Base-by-base conservation (phyloP, 768 basidiomycete genomes). In the Ramaria rubella region DNA sequence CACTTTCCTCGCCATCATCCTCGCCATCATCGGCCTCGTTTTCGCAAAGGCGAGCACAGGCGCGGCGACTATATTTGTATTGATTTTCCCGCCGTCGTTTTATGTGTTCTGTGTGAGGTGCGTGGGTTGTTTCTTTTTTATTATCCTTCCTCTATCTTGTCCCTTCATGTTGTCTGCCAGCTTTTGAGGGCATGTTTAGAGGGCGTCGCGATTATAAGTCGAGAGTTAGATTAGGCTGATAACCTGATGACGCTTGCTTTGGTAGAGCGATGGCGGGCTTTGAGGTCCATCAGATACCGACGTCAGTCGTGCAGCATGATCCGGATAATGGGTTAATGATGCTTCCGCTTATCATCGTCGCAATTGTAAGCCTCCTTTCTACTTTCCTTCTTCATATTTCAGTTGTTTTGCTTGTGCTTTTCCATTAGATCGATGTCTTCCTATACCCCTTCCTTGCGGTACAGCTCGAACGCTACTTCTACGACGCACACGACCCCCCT, bases 31-130 rank as follows among this genome's bases (percentile, higher is more conserved):
- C 8, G 87, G 82, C 0, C 68, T 86, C 23, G 77, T 85, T 0
- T 72, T 84, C 52, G 67, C 70, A 33, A 58, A 56, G 36, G 70
- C 49, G 23, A 74, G 75, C 1, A 77, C 75, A 1, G 77, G 68
- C 3, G 72, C 70, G 1, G 80, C 83, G 19, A 78, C 82, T 59
- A 68, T 89, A 24, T 85, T 86, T 63, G 79, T 85, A 1, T 64
- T 90, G 46, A 62, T 90, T 23, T 89, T 90, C 63, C 89, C 89
- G 0, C 86, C 89, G 1, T 78, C 80, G 11, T 90, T 83, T 68
- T 90, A 86, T 61, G 76, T 87, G 21, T 90, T 89, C 62, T 81
- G 81, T 6, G 79, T 82, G 8, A 78, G 85, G 44, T 56, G 27
- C 24, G 1, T 31, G 27, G 21, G 4, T 30, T 46, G 9, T 9